These are phyloP conservation scores for Cryptococcus neoformans DNA, from an alignment of 1,284 basidiomycete genomes.

Conservation along the genomic window DNA sequence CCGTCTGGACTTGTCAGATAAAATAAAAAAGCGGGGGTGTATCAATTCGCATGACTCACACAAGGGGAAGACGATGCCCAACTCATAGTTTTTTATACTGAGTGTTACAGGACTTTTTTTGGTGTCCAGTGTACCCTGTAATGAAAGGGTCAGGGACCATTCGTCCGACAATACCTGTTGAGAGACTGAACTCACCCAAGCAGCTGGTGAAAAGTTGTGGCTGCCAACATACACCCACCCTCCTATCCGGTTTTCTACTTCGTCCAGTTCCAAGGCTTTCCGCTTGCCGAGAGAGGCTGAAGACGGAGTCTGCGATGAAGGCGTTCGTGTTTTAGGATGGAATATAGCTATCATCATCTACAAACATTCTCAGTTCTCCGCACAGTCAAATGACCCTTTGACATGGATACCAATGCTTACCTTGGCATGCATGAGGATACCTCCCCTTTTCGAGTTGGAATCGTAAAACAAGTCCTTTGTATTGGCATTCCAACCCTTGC, in stretches of 20 bases:
- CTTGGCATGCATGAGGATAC: slow-evolving; percentile 49
- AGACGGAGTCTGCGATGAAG: slow-evolving; percentile 1
- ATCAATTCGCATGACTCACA: slow-evolving; percentile 18
- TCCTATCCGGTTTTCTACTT: slow-evolving; percentile 22
- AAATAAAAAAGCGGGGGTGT: background rate
- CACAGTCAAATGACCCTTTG: background rate
- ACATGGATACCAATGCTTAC: slow-evolving; percentile 16
- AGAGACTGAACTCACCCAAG: slow-evolving; percentile 33
- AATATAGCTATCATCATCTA: slow-evolving; percentile 43
- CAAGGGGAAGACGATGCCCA: slow-evolving; percentile 47
- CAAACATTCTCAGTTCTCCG: background rate
- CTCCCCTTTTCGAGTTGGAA: slow-evolving; percentile 46
- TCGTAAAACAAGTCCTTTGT: slow-evolving; percentile 40
- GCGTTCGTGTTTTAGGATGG: slow-evolving; percentile 23
- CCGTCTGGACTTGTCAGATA: slow-evolving; percentile 20
- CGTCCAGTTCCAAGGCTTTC: slow-evolving; percentile 34
- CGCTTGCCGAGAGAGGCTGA: slow-evolving; percentile 18
- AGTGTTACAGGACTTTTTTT: slow-evolving; percentile 33
- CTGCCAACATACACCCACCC: slow-evolving; percentile 48
- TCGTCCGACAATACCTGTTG: background rate
- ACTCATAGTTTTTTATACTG: slow-evolving; percentile 43
- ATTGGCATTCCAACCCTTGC: slow-evolving; percentile 27
- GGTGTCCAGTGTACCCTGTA: slow-evolving; percentile 37
- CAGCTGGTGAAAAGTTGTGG: slow-evolving; percentile 44
- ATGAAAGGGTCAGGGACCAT: background rate